Conservation (phyloP, 2,329 filamentous ascomycete genomes). For the Aspergillus floridensis region DNA sequence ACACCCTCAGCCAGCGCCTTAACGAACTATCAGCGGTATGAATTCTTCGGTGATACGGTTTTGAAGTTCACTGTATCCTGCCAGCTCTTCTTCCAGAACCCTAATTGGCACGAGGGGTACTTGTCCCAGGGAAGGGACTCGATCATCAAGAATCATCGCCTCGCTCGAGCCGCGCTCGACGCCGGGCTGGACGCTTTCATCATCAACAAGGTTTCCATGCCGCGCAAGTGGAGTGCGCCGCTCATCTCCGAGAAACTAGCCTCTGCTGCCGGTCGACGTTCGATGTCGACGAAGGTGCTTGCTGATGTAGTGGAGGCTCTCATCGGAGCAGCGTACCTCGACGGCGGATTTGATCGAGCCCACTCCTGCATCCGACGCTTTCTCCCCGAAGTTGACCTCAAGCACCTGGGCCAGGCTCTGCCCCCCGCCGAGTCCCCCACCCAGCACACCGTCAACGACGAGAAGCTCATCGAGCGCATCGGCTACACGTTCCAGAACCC, state of each 20-base stretch:
- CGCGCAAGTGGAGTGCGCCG: conserved; percentile 67
- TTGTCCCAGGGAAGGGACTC: conserved; percentile 66
- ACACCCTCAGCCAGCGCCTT: conserved; percentile 59
- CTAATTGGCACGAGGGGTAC: conserved; percentile 71
- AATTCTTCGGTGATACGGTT: conserved; percentile 82
- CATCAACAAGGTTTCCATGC: conserved; percentile 64
- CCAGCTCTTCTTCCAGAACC: conserved; percentile 61
- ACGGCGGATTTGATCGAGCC: conserved; percentile 65
- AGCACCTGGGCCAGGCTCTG: conserved; percentile 12
- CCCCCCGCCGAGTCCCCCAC: neutral
- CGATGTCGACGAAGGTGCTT: conserved; percentile 71
- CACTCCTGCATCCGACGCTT: conserved; percentile 65
- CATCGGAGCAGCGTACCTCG: conserved; percentile 70
- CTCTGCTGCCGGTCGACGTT: conserved; percentile 26
- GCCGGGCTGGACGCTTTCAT: conserved; percentile 71
- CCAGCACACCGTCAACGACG: conserved; percentile 19
- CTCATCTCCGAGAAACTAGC: conserved; percentile 50
- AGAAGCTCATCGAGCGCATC: conserved; percentile 38
- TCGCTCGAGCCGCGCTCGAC: conserved; percentile 63
- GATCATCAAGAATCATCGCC: conserved; percentile 71
- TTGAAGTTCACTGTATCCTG: conserved; percentile 72
- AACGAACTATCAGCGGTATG: conserved; percentile 75
- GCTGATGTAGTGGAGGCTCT: conserved; percentile 87
- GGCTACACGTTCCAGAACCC: conserved; percentile 70
- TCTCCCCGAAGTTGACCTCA: conserved; percentile 53